Base-by-base conservation (phyloP, 805 yeast genomes). In the Starmerella kuoi region DNA sequence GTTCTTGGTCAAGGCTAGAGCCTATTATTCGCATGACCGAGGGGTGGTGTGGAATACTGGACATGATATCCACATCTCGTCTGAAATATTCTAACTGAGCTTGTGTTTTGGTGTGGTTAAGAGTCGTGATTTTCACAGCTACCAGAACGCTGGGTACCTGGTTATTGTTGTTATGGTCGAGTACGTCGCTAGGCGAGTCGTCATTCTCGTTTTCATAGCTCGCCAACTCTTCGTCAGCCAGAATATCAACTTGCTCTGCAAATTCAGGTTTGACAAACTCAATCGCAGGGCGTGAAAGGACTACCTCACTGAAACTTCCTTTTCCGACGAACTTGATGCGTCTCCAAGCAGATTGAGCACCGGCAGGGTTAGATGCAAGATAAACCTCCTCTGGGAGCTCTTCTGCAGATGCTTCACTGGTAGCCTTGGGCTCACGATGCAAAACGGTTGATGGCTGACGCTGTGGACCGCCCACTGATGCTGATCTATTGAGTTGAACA, bases 11-110 rank as follows among this genome's bases (percentile, higher is more conserved):
- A 46, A 50, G 59, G 63, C 55, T 62, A 55, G 52, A 54, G 36
- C 59, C 61, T 23, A 77, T 53, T 9, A 87, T 62, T 35, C 66
- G 61, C 19, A 84, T 74, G 12, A 87, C 69, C 37, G 80, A 74
- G 1, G 94, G 93, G 57, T 84, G 91, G 27, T 67, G 50, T 12
- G 78, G 59, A 17, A 43, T 20, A 18, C 42, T 41, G 19, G 49
- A 33, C 45, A 88, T 64, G 5, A 86, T 73, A 20, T 73, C 76
- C 21, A 86, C 57, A 56, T 91, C 98, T 47, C 97, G 67, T n/a
- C 67, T 61, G 35, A 79, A 58, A 0, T 83, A 73, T 44, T 72
- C 70, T 53, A 78, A 79, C 20, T 79, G 65, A 35, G 83, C 63
- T 5, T 69, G 64, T 11, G 69, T 57, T 3, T 71, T 61, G 30